These are phyloP conservation scores for Trichothecium roseum DNA, from an alignment of 2,329 filamentous ascomycete genomes.

Conservation along the genomic window DNA sequence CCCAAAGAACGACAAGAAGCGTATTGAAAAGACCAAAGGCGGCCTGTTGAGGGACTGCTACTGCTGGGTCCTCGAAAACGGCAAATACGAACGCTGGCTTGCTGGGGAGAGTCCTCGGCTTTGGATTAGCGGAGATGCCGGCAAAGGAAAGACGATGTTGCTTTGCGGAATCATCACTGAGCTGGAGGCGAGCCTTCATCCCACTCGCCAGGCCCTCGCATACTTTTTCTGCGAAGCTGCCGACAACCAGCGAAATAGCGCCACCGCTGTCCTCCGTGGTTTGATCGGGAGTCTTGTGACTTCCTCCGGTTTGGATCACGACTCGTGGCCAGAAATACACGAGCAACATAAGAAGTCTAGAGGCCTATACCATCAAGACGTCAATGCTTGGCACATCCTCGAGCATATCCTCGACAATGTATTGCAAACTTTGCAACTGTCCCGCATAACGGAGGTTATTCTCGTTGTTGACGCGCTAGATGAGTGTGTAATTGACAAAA, in stretches of 20 bases:
- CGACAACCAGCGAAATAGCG: slow-evolving; percentile 23
- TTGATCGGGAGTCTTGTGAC: slow-evolving; percentile 28
- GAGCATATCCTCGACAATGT: too few species aligned
- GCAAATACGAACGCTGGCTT: slow-evolving; percentile 15
- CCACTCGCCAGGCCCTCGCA: not conserved
- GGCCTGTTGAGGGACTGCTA: slow-evolving; percentile 17
- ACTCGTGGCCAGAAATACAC: too few species aligned
- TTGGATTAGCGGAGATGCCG: slow-evolving; percentile 22
- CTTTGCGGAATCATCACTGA: slow-evolving; percentile 16
- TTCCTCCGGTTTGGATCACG: too few species aligned
- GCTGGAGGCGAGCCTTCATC: slow-evolving; percentile 5
- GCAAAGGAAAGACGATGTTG: slow-evolving; percentile 26
- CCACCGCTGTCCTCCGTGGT: slow-evolving; percentile 27
- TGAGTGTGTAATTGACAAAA: too few species aligned
- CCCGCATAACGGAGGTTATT: too few species aligned
- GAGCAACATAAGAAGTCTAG: too few species aligned
- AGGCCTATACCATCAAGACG: too few species aligned
- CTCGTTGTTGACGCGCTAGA: too few species aligned
- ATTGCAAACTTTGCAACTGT: too few species aligned
- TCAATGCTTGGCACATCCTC: too few species aligned
- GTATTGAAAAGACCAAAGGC: slow-evolving; percentile 12
- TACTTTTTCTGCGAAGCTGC: slow-evolving; percentile 33
- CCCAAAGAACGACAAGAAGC: not conserved
- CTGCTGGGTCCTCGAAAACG: slow-evolving; percentile 19
- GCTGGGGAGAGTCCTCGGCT: slow-evolving; percentile 12